Conservation (phyloP, 352 stramenopile species). For the Aphanomyces stellatus region DNA sequence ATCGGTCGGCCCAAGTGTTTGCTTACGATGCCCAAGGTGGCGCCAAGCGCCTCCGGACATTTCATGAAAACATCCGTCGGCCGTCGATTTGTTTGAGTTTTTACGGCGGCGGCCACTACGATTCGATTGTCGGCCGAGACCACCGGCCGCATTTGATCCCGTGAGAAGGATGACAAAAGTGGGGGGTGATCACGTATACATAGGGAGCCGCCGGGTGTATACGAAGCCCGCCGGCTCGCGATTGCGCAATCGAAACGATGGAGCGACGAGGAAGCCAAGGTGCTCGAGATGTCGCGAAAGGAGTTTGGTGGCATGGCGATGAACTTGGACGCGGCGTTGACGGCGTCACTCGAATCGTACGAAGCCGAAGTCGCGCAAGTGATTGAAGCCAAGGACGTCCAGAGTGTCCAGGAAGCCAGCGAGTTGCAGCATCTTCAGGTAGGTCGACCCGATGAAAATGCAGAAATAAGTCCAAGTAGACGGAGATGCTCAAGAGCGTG, state of each 20-base stretch:
- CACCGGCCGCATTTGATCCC: constrained; percentile 50
- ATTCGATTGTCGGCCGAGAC: constrained; percentile 64
- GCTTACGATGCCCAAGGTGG: constrained; percentile 65
- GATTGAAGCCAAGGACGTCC: constrained; percentile 36
- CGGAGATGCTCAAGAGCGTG: constrained; percentile 47
- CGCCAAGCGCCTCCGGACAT: constrained; percentile 77
- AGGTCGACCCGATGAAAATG: neutral
- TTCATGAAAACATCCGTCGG: constrained; percentile 73
- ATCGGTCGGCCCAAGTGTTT: constrained; percentile 86
- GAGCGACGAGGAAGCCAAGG: constrained; percentile 26
- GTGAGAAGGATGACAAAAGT: neutral
- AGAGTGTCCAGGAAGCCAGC: constrained; percentile 51
- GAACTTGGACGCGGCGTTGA: constrained; percentile 68
- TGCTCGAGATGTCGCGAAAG: constrained; percentile 46
- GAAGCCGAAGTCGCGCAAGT: constrained; percentile 22
- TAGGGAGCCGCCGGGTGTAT: constrained; percentile 44
- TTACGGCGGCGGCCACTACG: constrained; percentile 89
- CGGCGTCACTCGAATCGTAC: constrained; percentile 44
- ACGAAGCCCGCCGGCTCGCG: constrained; percentile 40
- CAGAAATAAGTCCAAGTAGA: neutral
- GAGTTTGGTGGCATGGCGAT: constrained; percentile 1
- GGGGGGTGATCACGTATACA: too few relatives aligned
- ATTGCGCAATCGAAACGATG: constrained; percentile 27
- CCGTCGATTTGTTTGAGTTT: constrained; percentile 81
- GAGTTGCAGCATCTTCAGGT: constrained; percentile 69